Evolutionary conservation across 257 asterid species (phyloP), one percentile per base, ranked within the genome.

Genomic region (Dorcoceras hygrometricum): DNA sequence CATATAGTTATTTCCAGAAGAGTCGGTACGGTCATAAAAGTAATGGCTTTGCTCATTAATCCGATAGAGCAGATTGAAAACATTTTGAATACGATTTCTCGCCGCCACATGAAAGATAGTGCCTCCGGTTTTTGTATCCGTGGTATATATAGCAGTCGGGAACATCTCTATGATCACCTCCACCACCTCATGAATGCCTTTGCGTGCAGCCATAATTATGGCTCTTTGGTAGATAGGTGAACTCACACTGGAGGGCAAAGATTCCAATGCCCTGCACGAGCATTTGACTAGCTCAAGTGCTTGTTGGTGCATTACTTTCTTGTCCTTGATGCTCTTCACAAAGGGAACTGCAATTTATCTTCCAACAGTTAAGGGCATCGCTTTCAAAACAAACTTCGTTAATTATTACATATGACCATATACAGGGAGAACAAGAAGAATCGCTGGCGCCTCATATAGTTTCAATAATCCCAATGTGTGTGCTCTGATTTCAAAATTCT

Each of bases 151-250:
- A n/a, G 65, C 71, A 29, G 0, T 6, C 0, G 74, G 78, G 16
- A 56, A 74, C 2, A 10, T 14, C 22, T 29, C 8, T 10, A 50
- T 23, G 18, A 65, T 72, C 60, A 22, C 65, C 23, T 63, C 60
- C 18, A 74, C 65, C 7, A 74, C 58, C 19, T 56, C 58, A 16
- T 24, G 56, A 18, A 32, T 25, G 16, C 67, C 78, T 26, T 51
- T 25, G 5, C 14, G 24, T 46, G 74, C 71, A 24, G 71, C 78
- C 6, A 9, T 1, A 11, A 29, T 6, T 14, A 74, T 24, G n/a
- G 59, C 71, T 7, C 31, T 36, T 0, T 2, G 14, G 0, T 12
- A 46, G 24, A 55, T 50, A 1, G 18, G 24, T 24, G n/a, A 2
- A 23, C 62, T 71, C 26, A 34, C 34, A 7, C 0, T 2, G 2